Conservation (phyloP, 2,329 filamentous ascomycete species). For the Aplosporella prunicola region DNA sequence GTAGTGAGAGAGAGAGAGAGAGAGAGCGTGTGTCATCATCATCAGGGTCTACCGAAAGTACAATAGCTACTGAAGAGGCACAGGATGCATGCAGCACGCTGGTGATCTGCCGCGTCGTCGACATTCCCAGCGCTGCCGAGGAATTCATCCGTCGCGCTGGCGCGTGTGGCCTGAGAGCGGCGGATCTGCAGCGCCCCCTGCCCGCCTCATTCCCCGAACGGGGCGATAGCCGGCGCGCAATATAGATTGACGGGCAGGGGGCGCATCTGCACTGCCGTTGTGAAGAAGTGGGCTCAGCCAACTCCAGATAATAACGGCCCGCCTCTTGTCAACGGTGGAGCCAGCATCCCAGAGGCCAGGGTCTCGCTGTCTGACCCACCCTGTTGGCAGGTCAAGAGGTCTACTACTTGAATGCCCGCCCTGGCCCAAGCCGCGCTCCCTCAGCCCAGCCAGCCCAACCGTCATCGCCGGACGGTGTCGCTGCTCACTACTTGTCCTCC, state of each 20-base stretch:
- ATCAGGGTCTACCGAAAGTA: too few relatives aligned
- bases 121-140: too few relatives aligned
- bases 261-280: conserved; percentile 34
- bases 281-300: conserved; percentile 21
- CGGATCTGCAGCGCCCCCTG: conserved; percentile 32
- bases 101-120: too few relatives aligned
- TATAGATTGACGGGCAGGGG: conserved; percentile 29
- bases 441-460: conserved; percentile 9
- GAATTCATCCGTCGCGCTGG: conserved; percentile 16
- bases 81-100: too few relatives aligned
- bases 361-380: conserved; percentile 28
- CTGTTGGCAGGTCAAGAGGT: conserved; percentile 21
- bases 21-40: too few relatives aligned
- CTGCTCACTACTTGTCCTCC: conserved; percentile 12
- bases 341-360: conserved; percentile 10
- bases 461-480: not conserved
- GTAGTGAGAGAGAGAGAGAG: too few relatives aligned
- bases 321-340: conserved; percentile 14
- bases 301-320: conserved; percentile 15
- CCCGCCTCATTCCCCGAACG: conserved; percentile 26
- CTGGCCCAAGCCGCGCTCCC: conserved; percentile 10
- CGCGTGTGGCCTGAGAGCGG: conserved; percentile 8
- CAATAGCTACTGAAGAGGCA: too few relatives aligned
- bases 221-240: conserved; percentile 27
- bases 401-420: conserved; percentile 27